Conservation (phyloP, 1,139 yeast genomes). For the Sugiyamaella grinbergsii region DNA sequence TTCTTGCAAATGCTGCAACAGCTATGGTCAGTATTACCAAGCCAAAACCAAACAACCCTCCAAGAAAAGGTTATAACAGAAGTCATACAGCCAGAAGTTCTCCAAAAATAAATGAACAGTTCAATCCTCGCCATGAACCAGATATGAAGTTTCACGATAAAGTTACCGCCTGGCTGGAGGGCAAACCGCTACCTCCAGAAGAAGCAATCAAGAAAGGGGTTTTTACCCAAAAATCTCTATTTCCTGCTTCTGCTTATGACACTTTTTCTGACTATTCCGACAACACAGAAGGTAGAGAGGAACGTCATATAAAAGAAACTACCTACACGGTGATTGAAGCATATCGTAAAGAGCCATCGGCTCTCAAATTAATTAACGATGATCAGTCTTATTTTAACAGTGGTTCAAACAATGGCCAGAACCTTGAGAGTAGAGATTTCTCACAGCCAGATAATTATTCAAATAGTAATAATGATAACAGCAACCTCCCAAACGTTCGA, state of each 20-base stretch:
- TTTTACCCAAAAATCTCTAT: conserved; percentile 11
- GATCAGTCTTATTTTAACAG: too few relatives aligned
- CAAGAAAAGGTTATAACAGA: background rate
- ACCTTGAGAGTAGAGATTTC: background rate
- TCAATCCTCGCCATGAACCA: conserved; percentile 30
- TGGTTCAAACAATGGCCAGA: too few relatives aligned
- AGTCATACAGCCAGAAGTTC: background rate
- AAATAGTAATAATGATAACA: background rate
- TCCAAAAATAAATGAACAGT: conserved; percentile 11
- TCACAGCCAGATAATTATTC: background rate
- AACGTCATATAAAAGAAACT: conserved; percentile 24
- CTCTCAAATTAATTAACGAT: background rate
- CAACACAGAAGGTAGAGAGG: conserved; percentile 25
- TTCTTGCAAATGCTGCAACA: background rate
- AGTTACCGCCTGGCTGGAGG: conserved; percentile 31
- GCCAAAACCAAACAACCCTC: background rate
- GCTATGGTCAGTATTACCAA: background rate
- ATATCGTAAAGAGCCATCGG: conserved; percentile 30
- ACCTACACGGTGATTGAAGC: conserved; percentile 25
- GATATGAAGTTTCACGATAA: conserved; percentile 32
- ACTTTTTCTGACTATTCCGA: conserved; percentile 21
- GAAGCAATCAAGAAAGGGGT: background rate
- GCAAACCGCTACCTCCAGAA: conserved; percentile 4
- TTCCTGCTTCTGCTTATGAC: conserved; percentile 23
- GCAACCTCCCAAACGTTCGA: conserved; percentile 1